phyloP scores from a whole-genome alignment of 768 basidiomycete species.

The Piloderma croceum region DNA sequence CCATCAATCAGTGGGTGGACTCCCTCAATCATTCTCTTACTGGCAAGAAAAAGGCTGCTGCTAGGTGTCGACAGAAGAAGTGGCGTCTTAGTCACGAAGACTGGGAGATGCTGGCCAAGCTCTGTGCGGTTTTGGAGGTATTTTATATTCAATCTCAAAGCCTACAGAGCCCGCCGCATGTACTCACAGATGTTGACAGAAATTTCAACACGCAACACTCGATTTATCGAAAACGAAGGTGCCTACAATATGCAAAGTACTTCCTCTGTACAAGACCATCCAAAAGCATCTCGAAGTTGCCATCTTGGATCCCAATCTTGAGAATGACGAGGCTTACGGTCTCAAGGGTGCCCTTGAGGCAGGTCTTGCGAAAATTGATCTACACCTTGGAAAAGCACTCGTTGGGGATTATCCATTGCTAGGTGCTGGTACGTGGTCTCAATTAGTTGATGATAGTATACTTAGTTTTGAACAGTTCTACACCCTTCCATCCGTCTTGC shows the following conservation, averaged over 20 bases:
- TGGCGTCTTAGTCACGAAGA: conserved; percentile 8
- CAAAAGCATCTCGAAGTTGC: conserved; percentile 4
- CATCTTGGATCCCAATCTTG: neutral
- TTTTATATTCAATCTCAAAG: conserved; percentile 1
- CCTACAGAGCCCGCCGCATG: neutral
- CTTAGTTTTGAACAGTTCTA: neutral
- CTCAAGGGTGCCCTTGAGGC: conserved; percentile 3
- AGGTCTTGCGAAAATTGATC: conserved; percentile 4
- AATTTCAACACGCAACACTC: conserved; percentile 7
- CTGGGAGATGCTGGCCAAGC: conserved; percentile 9
- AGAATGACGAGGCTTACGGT: neutral
- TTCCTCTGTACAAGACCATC: conserved; percentile 12
- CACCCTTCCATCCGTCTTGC: conserved; percentile 8
- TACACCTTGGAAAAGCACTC: conserved; percentile 11
- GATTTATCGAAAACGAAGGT: conserved; percentile 10
- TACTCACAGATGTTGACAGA: conserved; percentile 1
- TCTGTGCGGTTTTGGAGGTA: conserved; percentile 2
- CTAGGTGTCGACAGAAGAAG: conserved; percentile 7
- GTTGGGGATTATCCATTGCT: conserved; percentile 9
- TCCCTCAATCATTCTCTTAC: conserved; percentile 2
- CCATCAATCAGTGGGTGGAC: conserved; percentile 7
- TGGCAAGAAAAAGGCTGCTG: conserved; percentile 2
- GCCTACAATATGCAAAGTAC: conserved; percentile 8
- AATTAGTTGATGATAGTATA: neutral
- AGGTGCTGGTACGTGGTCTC: conserved; percentile 8